Percentiles rank a stretch among this genome's conserved stretches.
Conservation (phyloP, 305 asterid genomes). For the Plantago coronopus region DNA sequence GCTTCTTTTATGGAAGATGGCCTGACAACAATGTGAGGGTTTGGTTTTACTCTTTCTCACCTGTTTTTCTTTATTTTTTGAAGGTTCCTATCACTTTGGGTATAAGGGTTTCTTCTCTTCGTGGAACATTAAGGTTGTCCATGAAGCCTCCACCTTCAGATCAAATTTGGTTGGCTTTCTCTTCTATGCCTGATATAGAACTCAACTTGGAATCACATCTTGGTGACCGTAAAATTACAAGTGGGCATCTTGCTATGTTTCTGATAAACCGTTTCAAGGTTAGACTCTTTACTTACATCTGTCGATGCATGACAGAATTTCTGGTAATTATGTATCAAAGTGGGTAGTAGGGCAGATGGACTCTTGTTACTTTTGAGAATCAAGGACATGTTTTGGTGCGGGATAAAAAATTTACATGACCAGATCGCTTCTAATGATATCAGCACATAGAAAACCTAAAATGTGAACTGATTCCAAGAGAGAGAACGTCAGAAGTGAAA, state of each 20-base stretch:
- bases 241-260: slow-evolving; percentile 63
- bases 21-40: slow-evolving; percentile 14
- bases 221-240: slow-evolving; percentile 84
- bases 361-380: no score
- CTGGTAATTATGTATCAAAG: background rate
- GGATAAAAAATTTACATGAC: no score
- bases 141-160: slow-evolving; percentile 96
- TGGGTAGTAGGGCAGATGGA: no score
- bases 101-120: slow-evolving; percentile 66
- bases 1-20: slow-evolving; percentile 2
- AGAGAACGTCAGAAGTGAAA: no score
- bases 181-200: slow-evolving; percentile 83
- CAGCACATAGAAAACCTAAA: no score
- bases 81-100: slow-evolving; percentile 86
- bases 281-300: slow-evolving; percentile 22
- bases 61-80: slow-evolving; percentile 26
- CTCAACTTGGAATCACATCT: slow-evolving; percentile 72
- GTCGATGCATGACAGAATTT: background rate
- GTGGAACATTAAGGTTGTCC: slow-evolving; percentile 71
- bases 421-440: no score
- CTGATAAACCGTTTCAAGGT: slow-evolving; percentile 83
- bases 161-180: slow-evolving; percentile 87
- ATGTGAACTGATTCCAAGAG: no score
- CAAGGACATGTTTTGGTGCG: no score
- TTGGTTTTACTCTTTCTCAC: slow-evolving; percentile 8